These are phyloP conservation scores for Mycosphaerella arachidis DNA, from an alignment of 2,329 filamentous ascomycete species.

Conservation along the genomic window DNA sequence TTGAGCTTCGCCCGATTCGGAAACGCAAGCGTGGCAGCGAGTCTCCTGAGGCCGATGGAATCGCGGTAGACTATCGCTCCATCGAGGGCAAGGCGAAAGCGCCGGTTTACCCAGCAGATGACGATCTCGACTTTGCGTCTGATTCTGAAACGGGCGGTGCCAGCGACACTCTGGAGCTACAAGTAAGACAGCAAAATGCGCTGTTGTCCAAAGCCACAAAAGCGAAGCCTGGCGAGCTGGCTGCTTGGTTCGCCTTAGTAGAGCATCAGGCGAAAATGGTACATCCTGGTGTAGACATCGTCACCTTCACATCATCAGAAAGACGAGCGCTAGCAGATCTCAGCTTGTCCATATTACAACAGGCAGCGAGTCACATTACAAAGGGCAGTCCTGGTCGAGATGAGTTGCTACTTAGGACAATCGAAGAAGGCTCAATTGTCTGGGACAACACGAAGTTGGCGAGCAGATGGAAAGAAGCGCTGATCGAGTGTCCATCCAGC, in stretches of 20 bases:
- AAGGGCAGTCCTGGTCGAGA: constrained; percentile 48
- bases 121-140: constrained; percentile 35
- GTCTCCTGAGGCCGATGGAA: constrained; percentile 6
- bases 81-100: constrained; percentile 33
- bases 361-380: constrained; percentile 60
- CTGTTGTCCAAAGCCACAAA: constrained; percentile 62
- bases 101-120: constrained; percentile 26
- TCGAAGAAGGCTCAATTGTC: constrained; percentile 68
- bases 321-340: constrained; percentile 68
- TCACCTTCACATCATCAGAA: constrained; percentile 55
- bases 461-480: constrained; percentile 61
- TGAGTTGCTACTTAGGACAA: constrained; percentile 60
- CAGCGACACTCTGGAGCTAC: constrained; percentile 21
- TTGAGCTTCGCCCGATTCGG: constrained; percentile 13
- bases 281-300: constrained; percentile 44
- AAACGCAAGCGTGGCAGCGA: constrained; percentile 19
- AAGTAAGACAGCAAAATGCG: constrained; percentile 50
- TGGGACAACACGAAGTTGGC: constrained; percentile 64
- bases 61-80: constrained; percentile 36
- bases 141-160: constrained; percentile 21
- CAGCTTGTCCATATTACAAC: constrained; percentile 73
- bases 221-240: constrained; percentile 60
- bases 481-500: constrained; percentile 53
- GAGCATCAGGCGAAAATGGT: constrained; percentile 70
- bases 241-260: constrained; percentile 74